Evolutionary conservation across 2,329 filamentous ascomycete genomes (phyloP), one percentile per base, ranked within the genome.

Genomic region (Colletotrichum agaves): DNA sequence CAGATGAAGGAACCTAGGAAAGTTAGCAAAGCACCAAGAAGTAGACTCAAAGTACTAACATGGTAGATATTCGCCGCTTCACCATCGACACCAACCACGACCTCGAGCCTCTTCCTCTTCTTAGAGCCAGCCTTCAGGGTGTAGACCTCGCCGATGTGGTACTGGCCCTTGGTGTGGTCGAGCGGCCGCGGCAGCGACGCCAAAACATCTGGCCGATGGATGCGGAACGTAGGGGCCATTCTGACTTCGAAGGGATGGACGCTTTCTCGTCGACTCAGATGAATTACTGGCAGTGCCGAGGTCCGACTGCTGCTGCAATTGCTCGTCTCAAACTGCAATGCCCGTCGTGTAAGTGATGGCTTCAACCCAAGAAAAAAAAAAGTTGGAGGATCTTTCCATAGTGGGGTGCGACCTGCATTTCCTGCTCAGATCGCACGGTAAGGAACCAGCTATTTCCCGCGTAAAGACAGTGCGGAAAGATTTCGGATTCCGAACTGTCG

Each of bases 21-120:
- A 10, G 60, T 77, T 66, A 77, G 71, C 59, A 13, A 23, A 23
- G 50, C 10, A 47, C 37, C 5, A 59, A 57, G 31, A 31, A 13
- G 12, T 12, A 8, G 5, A 23, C 19, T 12, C 13, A n/a, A 13
- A 31, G 60, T 53, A 75, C 86, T 72, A 72, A 89, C 87, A 82
- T 91, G 87, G 73, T 91, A 91, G 46, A 91, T 84, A 71, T 89
- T 90, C 3, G 89, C 81, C 4, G 87, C 86, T 74, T 91, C 88
- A 68, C 89, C 89, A 75, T 91, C 87, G 73, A 88, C 84, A 19
- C 88, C 89, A 31, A 91, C 86, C 10, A 84, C 85, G 53, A 91
- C 75, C 74, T 91, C 89, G 10, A 88, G 83, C 72, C 89, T 85
- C 79, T 89, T 89, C 72, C 86, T 84, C 78, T 87, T 89, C 78